Percentiles rank a stretch among this genome's conserved stretches.
phyloP scores from a whole-genome alignment of 1,284 basidiomycete species.

The Ceratobasidium sp. region DNA sequence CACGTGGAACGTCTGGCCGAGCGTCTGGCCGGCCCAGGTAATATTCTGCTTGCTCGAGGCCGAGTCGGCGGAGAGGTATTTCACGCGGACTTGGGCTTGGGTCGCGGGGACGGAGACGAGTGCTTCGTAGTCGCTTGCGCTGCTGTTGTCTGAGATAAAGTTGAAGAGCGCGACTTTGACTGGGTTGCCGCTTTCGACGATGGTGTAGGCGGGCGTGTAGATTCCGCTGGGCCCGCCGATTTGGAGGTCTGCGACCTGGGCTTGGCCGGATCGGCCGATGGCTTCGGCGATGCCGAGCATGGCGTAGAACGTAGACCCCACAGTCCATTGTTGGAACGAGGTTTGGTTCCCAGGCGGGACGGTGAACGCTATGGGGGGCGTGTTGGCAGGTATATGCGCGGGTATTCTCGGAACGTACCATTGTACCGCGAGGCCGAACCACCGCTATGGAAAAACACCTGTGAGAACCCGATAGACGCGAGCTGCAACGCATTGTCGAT shows the following conservation, averaged over 20 bases:
- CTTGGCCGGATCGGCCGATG: slow-evolving; percentile 57
- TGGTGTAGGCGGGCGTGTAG: slow-evolving; percentile 76
- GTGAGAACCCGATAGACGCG: slow-evolving; percentile 67
- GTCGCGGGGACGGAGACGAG: slow-evolving; percentile 54
- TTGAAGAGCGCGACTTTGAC: slow-evolving; percentile 73
- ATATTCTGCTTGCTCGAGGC: slow-evolving; percentile 59
- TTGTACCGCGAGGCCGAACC: slow-evolving; percentile 45
- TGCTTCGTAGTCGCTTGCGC: slow-evolving; percentile 54
- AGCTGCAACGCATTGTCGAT: slow-evolving; percentile 72
- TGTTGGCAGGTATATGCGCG: background rate
- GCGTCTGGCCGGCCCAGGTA: slow-evolving; percentile 54
- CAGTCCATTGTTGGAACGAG: slow-evolving; percentile 53
- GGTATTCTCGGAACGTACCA: background rate
- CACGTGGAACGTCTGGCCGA: slow-evolving; percentile 31
- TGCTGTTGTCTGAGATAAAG: slow-evolving; percentile 59
- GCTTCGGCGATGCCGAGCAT: slow-evolving; percentile 63
- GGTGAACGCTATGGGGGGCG: slow-evolving; percentile 33
- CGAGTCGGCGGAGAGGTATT: slow-evolving; percentile 49
- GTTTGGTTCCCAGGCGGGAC: slow-evolving; percentile 51
- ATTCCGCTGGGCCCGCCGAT: slow-evolving; percentile 61
- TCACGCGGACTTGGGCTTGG: slow-evolving; percentile 49
- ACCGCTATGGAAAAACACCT: slow-evolving; percentile 50
- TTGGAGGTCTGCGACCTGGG: slow-evolving; percentile 64
- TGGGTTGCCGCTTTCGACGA: slow-evolving; percentile 72
- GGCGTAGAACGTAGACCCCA: slow-evolving; percentile 63